phyloP scores from a whole-genome alignment of 768 basidiomycete genomes.

The Astraeus odoratus region DNA sequence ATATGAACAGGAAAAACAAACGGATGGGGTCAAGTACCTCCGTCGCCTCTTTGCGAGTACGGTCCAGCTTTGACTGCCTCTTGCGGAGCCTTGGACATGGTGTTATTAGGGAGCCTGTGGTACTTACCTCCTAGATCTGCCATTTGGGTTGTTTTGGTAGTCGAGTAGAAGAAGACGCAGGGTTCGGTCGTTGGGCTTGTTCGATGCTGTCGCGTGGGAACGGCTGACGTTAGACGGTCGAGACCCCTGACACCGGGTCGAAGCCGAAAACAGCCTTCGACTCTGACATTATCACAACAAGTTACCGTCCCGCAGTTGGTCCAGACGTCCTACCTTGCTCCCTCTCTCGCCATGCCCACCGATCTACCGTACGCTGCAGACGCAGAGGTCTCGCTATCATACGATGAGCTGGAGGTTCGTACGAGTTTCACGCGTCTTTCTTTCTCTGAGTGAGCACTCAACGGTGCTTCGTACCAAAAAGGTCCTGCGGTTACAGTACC shows the following conservation, averaged over 20 bases:
- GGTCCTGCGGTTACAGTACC: constrained; percentile 84
- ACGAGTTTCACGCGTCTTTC: background rate
- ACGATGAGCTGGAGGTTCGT: constrained; percentile 81
- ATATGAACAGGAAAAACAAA: constrained; percentile 28
- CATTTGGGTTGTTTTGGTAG: constrained; percentile 23
- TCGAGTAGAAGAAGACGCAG: no score
- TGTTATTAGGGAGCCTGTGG: constrained; percentile 3
- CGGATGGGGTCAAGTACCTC: constrained; percentile 28
- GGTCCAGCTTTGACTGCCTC: constrained; percentile 22
- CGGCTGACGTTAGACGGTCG: no score
- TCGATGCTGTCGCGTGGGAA: no score
- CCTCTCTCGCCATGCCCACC: constrained; percentile 45
- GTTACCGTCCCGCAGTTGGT: no score
- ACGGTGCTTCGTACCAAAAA: constrained; percentile 21
- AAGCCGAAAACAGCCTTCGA: no score
- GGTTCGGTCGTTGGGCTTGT: no score
- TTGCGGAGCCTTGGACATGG: constrained; percentile 20
- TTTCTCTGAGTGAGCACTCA: background rate
- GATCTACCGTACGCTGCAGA: constrained; percentile 96
- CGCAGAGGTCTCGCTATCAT: constrained; percentile 81
- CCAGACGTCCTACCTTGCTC: no score
- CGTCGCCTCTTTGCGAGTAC: constrained; percentile 26
- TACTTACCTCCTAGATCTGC: constrained; percentile 56
- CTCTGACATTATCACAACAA: no score
- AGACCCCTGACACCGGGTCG: constrained; percentile 19